A percentile compares a stretch with the other conserved stretches of the same genome.
Evolutionary conservation across 2,329 filamentous ascomycete species (phyloP).

Genomic region (Ceratocystis smalleyi): DNA sequence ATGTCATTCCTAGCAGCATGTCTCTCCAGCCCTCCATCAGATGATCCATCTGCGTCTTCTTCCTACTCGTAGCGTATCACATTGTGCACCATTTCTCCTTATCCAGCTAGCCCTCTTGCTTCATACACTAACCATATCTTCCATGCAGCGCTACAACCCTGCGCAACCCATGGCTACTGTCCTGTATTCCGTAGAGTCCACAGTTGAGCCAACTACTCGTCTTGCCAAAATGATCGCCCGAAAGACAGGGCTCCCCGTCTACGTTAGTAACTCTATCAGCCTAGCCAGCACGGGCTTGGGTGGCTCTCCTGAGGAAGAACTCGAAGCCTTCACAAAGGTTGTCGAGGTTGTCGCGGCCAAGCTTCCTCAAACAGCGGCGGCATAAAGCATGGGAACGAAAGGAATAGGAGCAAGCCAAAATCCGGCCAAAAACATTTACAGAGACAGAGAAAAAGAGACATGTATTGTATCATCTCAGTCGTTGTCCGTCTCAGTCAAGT

Average conservation of each 20-base stretch:
- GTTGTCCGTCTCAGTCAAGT: neutral
- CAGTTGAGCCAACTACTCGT: conserved; percentile 72
- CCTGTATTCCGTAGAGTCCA: conserved; percentile 59
- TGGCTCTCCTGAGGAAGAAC: conserved; percentile 79
- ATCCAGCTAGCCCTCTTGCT: too few species aligned
- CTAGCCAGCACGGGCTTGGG: conserved; percentile 59
- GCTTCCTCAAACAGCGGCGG: conserved; percentile 17
- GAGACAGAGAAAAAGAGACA: neutral
- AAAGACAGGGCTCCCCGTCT: conserved; percentile 58
- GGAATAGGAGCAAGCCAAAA: neutral
- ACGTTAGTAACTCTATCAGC: conserved; percentile 77
- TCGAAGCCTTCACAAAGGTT: conserved; percentile 67
- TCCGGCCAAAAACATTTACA: neutral
- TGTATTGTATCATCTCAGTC: neutral
- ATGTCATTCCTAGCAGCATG: too few species aligned
- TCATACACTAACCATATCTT: neutral
- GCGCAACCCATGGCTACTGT: conserved; percentile 58
- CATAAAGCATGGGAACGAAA: neutral
- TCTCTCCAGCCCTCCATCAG: too few species aligned
- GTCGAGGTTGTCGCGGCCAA: conserved; percentile 44
- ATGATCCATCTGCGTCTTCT: neutral
- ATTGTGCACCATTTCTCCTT: neutral
- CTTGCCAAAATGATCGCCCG: conserved; percentile 71
- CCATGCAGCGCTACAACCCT: conserved; percentile 34
- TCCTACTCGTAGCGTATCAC: neutral